Percentiles rank a stretch among this genome's conserved stretches.
phyloP scores from a whole-genome alignment of 192 early-diverging fungal species.

The Podila horticola region DNA sequence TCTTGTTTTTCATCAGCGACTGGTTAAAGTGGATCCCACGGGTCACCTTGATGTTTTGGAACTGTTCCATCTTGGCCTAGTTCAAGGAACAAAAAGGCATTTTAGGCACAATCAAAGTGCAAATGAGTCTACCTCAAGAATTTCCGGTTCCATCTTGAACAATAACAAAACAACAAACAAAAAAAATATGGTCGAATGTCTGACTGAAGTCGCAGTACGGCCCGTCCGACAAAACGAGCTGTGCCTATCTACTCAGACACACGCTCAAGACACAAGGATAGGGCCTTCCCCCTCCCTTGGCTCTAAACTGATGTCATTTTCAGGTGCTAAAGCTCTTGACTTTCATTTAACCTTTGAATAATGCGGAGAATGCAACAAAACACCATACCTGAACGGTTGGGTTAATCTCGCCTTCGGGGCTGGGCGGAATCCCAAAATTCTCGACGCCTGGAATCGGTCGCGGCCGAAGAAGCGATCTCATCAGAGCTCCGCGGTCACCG shows the following conservation, averaged over 20 bases:
- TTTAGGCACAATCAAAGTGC: background rate
- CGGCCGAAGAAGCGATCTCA: conserved; percentile 52
- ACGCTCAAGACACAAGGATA: no score
- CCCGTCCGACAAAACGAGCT: no score
- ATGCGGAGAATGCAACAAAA: background rate
- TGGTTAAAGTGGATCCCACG: conserved; percentile 86
- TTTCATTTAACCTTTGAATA: background rate
- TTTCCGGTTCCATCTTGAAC: no score
- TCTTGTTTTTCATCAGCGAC: conserved; percentile 82
- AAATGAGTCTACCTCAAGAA: background rate
- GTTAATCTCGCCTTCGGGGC: conserved; percentile 65
- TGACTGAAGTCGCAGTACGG: no score
- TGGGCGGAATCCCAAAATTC: conserved; percentile 68
- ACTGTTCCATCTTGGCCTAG: conserved; percentile 82
- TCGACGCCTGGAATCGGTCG: conserved; percentile 60
- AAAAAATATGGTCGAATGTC: no score
- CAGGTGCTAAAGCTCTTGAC: no score
- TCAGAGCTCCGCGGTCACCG: conserved; percentile 13
- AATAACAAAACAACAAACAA: no score
- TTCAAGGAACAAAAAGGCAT: background rate
- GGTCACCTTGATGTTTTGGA: conserved; percentile 66
- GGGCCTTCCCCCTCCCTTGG: no score
- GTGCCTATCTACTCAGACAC: no score
- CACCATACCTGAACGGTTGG: conserved; percentile 67
- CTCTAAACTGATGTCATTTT: no score